Base-by-base conservation (phyloP, 768 basidiomycete species). In the Leccinum disarticulatum region DNA sequence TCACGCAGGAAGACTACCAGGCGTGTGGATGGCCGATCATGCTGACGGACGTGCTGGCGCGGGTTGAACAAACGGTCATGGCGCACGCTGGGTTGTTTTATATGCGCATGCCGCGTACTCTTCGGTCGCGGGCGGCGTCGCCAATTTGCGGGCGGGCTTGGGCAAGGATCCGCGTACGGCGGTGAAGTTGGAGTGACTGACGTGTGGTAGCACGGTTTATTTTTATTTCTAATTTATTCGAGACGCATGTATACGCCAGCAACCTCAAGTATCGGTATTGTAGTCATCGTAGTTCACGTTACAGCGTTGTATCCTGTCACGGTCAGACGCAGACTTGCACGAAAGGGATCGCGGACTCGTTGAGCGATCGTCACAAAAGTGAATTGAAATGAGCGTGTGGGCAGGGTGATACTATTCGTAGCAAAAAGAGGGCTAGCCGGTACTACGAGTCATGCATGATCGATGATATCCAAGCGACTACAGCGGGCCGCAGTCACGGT, bases 121-220 rank as follows among this genome's bases (percentile, higher is more conserved):
- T 56, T 79, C 77, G 19, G 70, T 79, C 5, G 71, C 78, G 0
- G 78, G 78, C 4, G 78, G 79, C 1, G 75, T 79, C 9, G 61
- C 73, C 52, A 80, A 79, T 50, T 58, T 81, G 61, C 75, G 80
- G 10, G 78, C 76, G 0, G 72, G 70, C 1, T 58, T 66, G 41
- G 80, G 80, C n/a, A 70, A 61, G 56, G 80, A 79, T 61, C 73
- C 77, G 17, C 70, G 78, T 41, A 78, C 78, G n/a, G 68, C 68
- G 8, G 19, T 67, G n/a, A n/a, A n/a, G n/a, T 61, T 81, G 6
- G 80, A 79, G 28, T 71, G 57, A 70, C 25, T 5, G 14, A 13
- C 14, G 35, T 43, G 11, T 27, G 19, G 27, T 3, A 19, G 46
- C 11, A 38, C n/a, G 17, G 17, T 27, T 27, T 9, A 13, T n/a